Conservation (phyloP, 139 green algal genomes). For the Spirogloea muscicola region DNA sequence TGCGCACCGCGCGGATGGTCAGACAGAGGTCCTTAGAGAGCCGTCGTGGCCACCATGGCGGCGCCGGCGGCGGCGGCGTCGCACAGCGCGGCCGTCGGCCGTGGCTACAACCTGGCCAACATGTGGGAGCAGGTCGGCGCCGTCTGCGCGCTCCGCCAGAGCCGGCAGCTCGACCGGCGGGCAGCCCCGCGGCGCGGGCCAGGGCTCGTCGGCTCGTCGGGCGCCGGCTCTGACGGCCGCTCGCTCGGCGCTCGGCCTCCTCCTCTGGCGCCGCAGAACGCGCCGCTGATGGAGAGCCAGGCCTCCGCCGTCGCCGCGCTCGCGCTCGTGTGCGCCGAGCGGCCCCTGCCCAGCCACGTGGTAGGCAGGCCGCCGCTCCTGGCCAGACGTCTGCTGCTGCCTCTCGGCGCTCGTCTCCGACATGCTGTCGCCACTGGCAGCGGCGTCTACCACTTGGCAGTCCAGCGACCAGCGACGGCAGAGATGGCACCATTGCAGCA, state of each 20-base stretch:
- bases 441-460: neutral
- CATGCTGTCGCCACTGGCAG: neutral
- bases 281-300: constrained; percentile 33
- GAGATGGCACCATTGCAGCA: neutral
- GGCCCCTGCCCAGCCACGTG: constrained; percentile 35
- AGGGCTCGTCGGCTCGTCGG: neutral
- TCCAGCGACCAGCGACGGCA: neutral
- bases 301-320: constrained; percentile 10
- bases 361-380: no score
- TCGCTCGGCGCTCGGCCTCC: neutral
- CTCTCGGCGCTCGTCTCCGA: neutral
- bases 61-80: neutral
- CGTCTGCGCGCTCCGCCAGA: neutral
- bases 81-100: constrained; percentile 1
- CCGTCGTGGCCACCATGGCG: no score
- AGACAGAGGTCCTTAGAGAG: no score
- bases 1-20: no score
- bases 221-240: neutral
- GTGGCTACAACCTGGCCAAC: constrained; percentile 23
- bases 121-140: constrained; percentile 28
- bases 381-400: neutral
- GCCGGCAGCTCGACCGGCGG: neutral
- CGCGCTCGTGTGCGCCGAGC: constrained; percentile 19
- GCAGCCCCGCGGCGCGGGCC: neutral
- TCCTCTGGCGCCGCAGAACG: constrained; percentile 29